These are phyloP conservation scores for Acanthochlamys bracteata DNA, from an alignment of 106 monocot genomes.

Conservation along the genomic window DNA sequence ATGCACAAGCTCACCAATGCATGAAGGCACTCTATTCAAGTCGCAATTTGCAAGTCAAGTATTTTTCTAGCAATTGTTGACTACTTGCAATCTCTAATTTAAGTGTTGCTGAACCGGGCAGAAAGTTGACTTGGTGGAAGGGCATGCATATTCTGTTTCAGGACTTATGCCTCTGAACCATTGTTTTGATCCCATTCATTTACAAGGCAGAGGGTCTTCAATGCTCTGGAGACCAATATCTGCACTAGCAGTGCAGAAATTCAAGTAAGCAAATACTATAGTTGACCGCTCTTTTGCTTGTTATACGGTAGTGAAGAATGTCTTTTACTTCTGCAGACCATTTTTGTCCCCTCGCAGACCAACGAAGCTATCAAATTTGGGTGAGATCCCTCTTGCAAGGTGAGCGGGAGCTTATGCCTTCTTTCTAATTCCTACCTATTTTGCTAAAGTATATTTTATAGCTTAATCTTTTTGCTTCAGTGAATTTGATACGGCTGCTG, in stretches of 20 bases:
- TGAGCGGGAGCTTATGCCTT: slow-evolving; percentile 4
- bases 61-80: too few species aligned
- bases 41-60: too few species aligned
- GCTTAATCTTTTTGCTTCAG: slow-evolving; percentile 26
- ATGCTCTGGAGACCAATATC: slow-evolving; percentile 48
- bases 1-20: too few species aligned
- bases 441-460: slow-evolving; percentile 2
- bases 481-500: slow-evolving; percentile 86
- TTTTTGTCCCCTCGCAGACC: slow-evolving; percentile 69
- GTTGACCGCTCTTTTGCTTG: too few species aligned
- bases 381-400: slow-evolving; percentile 76
- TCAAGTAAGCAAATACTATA: slow-evolving; percentile 48
- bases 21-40: too few species aligned
- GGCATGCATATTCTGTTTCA: slow-evolving; percentile 72
- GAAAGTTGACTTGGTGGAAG: slow-evolving; percentile 88
- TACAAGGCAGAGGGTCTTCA: slow-evolving; percentile 82
- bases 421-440: neutral
- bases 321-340: slow-evolving; percentile 37
- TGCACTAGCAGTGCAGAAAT: slow-evolving; percentile 23
- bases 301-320: too few species aligned
- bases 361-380: slow-evolving; percentile 52
- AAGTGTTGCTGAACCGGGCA: too few species aligned
- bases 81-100: too few species aligned
- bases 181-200: slow-evolving; percentile 39
- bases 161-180: slow-evolving; percentile 52